Conservation (phyloP, 495 filamentous ascomycete genomes). For the Alectoria sarmentosa region DNA sequence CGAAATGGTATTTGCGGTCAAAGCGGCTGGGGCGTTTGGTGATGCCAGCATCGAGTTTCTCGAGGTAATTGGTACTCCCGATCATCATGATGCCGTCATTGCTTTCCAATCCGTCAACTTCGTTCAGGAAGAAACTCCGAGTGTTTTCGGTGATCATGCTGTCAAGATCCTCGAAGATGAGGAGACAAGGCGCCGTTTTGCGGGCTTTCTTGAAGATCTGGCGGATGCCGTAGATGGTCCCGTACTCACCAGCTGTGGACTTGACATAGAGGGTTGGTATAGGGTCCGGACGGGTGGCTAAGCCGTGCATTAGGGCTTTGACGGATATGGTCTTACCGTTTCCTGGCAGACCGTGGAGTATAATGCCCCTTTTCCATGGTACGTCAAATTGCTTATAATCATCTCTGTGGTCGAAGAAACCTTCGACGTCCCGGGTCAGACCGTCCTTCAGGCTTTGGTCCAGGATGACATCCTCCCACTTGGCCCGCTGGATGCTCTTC, state of each 20-base stretch:
- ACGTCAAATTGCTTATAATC: conserved; percentile 38
- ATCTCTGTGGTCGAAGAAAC: conserved; percentile 39
- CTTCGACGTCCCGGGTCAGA: conserved; percentile 33
- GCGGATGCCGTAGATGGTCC: conserved; percentile 27
- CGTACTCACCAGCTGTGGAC: conserved; percentile 31
- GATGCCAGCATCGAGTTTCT: conserved; percentile 53
- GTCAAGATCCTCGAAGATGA: conserved; percentile 63
- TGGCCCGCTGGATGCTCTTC: conserved; percentile 35
- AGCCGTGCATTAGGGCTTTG: conserved; percentile 57
- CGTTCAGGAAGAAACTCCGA: conserved; percentile 62
- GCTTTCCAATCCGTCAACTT: conserved; percentile 59
- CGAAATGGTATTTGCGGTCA: conserved; percentile 58
- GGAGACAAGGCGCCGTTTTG: conserved; percentile 35
- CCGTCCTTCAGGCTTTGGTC: conserved; percentile 39
- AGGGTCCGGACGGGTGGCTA: conserved; percentile 36
- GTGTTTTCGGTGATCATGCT: conserved; percentile 47
- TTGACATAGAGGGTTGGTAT: conserved; percentile 54
- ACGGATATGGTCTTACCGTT: conserved; percentile 65
- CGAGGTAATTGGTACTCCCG: conserved; percentile 56
- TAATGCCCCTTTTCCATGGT: conserved; percentile 36
- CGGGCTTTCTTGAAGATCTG: conserved; percentile 48
- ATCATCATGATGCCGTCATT: conserved; percentile 64
- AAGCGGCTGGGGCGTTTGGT: conserved; percentile 58
- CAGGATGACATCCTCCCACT: conserved; percentile 42
- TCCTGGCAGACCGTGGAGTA: conserved; percentile 36